Percentiles rank a stretch among this genome's conserved stretches.
These are phyloP conservation scores for Amauroascus verrucosus DNA, from an alignment of 2,329 filamentous ascomycete species.

Conservation along the genomic window DNA sequence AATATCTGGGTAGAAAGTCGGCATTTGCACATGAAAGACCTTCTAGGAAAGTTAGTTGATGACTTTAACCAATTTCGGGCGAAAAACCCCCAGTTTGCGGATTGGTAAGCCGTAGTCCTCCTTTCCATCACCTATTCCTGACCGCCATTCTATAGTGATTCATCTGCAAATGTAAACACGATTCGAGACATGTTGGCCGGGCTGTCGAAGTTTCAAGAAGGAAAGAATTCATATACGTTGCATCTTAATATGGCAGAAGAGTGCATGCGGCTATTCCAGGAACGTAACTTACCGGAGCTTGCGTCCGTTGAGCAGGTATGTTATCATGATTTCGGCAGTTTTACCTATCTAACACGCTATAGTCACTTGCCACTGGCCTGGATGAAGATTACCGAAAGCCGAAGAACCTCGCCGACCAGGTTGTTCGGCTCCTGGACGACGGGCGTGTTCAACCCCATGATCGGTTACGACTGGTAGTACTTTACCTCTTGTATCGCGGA, in stretches of 20 bases:
- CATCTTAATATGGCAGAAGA: conserved; percentile 96
- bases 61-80: conserved; percentile 89
- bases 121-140: neutral
- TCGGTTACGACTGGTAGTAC: conserved; percentile 70
- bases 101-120: conserved; percentile 38
- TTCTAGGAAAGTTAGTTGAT: conserved; percentile 81
- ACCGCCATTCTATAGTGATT: conserved; percentile 40
- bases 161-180: conserved; percentile 67
- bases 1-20: conserved; percentile 91
- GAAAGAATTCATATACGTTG: conserved; percentile 88
- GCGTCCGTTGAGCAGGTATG: conserved; percentile 70
- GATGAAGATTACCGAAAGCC: conserved; percentile 89
- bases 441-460: conserved; percentile 61
- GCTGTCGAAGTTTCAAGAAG: conserved; percentile 84
- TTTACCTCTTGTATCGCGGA: conserved; percentile 78
- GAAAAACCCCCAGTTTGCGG: conserved; percentile 84
- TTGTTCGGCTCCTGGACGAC: conserved; percentile 82
- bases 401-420: conserved; percentile 75
- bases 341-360: neutral
- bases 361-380: conserved; percentile 65
- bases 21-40: conserved; percentile 95
- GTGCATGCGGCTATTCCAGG: conserved; percentile 87
- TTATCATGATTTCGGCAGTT: conserved; percentile 8
- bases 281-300: conserved; percentile 73
- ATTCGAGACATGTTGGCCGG: conserved; percentile 97